A percentile compares a stretch with the other conserved stretches of the same genome.
Conservation (phyloP, 176 grass and related monocot species). For the Paspalum notatum region DNA sequence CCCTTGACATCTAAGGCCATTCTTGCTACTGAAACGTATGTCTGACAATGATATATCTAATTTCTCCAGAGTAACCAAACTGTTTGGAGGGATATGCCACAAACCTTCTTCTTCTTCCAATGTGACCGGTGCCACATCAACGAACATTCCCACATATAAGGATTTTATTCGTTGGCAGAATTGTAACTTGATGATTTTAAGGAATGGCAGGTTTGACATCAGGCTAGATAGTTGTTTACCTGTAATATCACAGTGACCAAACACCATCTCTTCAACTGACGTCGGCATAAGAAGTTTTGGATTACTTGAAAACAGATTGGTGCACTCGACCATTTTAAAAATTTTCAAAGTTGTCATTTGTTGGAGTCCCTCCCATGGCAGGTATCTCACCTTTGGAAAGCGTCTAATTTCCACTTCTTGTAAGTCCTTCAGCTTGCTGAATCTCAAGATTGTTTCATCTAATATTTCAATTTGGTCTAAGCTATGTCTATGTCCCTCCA, state of each 20-base stretch:
- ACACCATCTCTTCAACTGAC: slow-evolving; percentile 17
- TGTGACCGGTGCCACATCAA: not conserved
- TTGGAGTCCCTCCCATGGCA: slow-evolving; percentile 1
- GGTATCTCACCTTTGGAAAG: not conserved
- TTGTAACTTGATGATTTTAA: not conserved
- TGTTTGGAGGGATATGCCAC: not conserved
- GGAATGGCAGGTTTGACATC: not conserved
- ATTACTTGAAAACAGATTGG: not conserved
- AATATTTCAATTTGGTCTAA: not conserved
- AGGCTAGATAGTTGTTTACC: slow-evolving; percentile 9
- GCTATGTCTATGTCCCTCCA: not conserved
- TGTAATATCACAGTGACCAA: not conserved
- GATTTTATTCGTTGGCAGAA: not conserved
- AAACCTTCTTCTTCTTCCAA: not conserved
- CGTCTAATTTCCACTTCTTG: slow-evolving; percentile 10
- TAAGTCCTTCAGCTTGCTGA: slow-evolving; percentile 19
- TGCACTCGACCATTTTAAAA: not conserved
- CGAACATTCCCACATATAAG: not conserved
- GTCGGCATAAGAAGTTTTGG: not conserved
- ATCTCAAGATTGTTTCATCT: slow-evolving; percentile 8
- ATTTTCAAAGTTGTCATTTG: not conserved
- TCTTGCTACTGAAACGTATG: not conserved
- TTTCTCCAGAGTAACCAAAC: not conserved
- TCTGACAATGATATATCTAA: not conserved
- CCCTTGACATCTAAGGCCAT: not conserved